A percentile compares a stretch with the other conserved stretches of the same genome.
phyloP scores from a whole-genome alignment of 129 eudicot genomes.

The Arctium lappa region DNA sequence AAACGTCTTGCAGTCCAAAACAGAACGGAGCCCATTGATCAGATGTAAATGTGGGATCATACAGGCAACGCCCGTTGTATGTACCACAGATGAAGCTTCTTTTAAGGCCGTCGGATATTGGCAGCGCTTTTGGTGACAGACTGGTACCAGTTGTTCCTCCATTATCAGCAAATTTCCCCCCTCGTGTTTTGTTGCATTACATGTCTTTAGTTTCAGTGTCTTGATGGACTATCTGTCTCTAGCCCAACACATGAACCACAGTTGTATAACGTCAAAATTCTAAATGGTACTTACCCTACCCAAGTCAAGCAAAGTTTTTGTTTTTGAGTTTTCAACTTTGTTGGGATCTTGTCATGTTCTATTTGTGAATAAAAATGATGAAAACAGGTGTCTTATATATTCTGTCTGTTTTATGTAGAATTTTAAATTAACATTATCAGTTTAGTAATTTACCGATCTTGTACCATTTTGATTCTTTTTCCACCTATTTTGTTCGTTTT shows the following conservation, averaged over 20 bases:
- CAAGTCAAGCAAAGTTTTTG: constrained; percentile 13
- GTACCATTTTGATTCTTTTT: too few relatives aligned
- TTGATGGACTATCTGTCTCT: constrained; percentile 17
- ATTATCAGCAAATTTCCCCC: constrained; percentile 1
- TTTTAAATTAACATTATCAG: too few relatives aligned
- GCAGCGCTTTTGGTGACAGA: constrained; percentile 44
- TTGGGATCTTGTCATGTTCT: neutral
- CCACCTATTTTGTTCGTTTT: neutral
- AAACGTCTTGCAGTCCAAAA: constrained; percentile 74
- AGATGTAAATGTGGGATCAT: constrained; percentile 22
- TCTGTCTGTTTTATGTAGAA: neutral
- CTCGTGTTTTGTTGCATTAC: constrained; percentile 20
- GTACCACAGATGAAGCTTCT: constrained; percentile 65
- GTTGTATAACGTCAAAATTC: constrained; percentile 18
- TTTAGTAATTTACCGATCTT: neutral
- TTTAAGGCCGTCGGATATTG: constrained; percentile 16
- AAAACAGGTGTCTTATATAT: constrained; percentile 19
- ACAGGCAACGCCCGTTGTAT: constrained; percentile 9
- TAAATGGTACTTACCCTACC: neutral
- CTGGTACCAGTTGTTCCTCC: constrained; percentile 38
- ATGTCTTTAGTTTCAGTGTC: constrained; percentile 23
- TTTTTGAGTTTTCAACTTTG: constrained; percentile 23
- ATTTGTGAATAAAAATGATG: constrained; percentile 28
- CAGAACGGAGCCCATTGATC: constrained; percentile 66
- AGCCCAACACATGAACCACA: constrained; percentile 36